Base-by-base conservation (phyloP, 2,329 filamentous ascomycete genomes). In the Reticulascus tulasneorum region DNA sequence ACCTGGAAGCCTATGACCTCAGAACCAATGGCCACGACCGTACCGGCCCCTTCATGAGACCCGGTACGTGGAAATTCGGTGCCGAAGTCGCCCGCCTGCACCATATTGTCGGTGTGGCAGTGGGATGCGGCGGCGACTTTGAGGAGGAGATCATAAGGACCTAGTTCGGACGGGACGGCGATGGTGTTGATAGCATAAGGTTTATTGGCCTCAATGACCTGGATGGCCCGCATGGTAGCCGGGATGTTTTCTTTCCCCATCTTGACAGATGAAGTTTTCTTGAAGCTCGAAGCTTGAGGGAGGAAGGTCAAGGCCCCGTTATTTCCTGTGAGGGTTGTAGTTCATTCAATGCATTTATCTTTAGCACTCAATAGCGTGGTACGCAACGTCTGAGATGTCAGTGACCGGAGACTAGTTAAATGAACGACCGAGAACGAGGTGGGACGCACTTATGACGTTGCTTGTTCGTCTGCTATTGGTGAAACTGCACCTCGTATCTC, bases 91-190 rank as follows among this genome's bases (percentile, higher is more conserved):
- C 77, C 77, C 3, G 60, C 48, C 7, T 50, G 47, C 5, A 79
- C 73, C 71, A 80, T 76, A 42, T 56, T 55, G 57, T 82, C 77
- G 1, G 78, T 81, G 59, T 82, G 77, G 59, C 77, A 82, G 49
- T 79, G 68, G 2, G 73, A 77, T 9, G 73, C 76, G 12, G 75
- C 74, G 36, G 73, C 75, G 33, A 78, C 62, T 52, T 76, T 77
- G 48, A 82, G 63, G 23, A 81, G 67, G n/a, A 83, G 58, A 44
- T 81, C 77, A 45, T 72, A 48, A 0, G 69, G 63, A 5, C 57
- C 53, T 12, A 78, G 66, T 12, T 54, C 37, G 8, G 54, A 52
- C 7, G 75, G 75, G 1, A 71, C 64, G 10, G 67, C 61, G 21
- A 79, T 53, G 12, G 61, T 55, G 47, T 66, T 64, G 40, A 80